phyloP scores from a whole-genome alignment of 441 rosid species.

The Francoa sonchifolia region DNA sequence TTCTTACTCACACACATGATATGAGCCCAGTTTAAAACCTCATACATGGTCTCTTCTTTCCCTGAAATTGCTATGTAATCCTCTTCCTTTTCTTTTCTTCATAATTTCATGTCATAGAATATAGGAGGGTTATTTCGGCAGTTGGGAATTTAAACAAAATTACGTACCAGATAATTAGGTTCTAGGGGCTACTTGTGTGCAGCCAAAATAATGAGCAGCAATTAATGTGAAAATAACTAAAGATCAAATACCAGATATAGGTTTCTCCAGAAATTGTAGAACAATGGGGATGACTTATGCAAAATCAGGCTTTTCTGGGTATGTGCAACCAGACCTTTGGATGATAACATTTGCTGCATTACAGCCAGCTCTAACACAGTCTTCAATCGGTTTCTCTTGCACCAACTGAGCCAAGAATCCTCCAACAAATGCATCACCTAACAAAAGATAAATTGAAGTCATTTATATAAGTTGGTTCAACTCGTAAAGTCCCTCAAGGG shows the following conservation, averaged over 20 bases:
- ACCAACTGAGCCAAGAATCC: conserved; percentile 82
- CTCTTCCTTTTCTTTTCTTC: too few species aligned
- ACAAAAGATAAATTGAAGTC: not conserved
- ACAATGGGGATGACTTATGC: not conserved
- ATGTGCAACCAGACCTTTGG: conserved; percentile 93
- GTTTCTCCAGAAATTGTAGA: not conserved
- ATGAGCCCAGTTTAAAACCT: too few species aligned
- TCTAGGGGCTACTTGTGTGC: too few species aligned
- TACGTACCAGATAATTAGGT: too few species aligned
- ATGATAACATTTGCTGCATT: conserved; percentile 78
- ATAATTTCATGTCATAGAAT: too few species aligned
- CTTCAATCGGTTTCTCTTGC: conserved; percentile 55
- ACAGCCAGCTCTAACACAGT: conserved; percentile 74
- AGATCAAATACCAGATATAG: not conserved
- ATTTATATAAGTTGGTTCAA: not conserved
- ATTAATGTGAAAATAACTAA: not conserved
- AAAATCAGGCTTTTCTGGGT: conserved; percentile 52
- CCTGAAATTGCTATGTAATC: too few species aligned
- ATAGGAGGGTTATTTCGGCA: too few species aligned
- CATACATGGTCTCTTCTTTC: too few species aligned
- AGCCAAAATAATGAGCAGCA: not conserved
- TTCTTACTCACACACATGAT: too few species aligned
- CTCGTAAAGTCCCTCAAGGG: not conserved
- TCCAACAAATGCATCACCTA: conserved; percentile 96
- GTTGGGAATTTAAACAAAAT: too few species aligned